These are phyloP conservation scores for Yamadazyma membranifaciens DNA, from an alignment of 1,139 yeast genomes.

Conservation along the genomic window DNA sequence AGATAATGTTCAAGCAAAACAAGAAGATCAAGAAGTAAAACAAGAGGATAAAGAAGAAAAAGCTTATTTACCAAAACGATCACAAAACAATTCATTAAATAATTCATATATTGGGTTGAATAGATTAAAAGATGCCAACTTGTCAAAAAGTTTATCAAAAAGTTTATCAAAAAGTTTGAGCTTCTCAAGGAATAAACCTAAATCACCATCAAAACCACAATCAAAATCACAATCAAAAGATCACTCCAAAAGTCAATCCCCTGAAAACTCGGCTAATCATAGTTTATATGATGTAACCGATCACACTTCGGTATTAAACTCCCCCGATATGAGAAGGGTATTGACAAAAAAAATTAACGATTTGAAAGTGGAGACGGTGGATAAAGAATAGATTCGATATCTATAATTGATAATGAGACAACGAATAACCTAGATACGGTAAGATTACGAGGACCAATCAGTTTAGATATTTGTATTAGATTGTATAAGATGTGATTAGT, in stretches of 20 bases:
- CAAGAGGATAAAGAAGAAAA: slow-evolving; percentile 21
- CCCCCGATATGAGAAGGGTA: slow-evolving; percentile 19
- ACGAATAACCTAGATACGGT: no score
- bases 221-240: neutral
- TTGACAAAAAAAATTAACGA: slow-evolving; percentile 11
- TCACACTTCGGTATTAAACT: slow-evolving; percentile 12
- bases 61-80: slow-evolving; percentile 37
- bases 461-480: no score
- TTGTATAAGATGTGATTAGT: no score
- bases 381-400: no score
- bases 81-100: slow-evolving; percentile 27
- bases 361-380: no score
- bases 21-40: slow-evolving; percentile 9
- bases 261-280: slow-evolving; percentile 3
- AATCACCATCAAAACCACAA: no score
- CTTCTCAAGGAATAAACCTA: no score
- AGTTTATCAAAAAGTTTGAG: slow-evolving; percentile 1
- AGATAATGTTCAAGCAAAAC: neutral
- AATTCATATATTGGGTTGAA: slow-evolving; percentile 42
- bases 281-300: slow-evolving; percentile 4
- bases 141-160: slow-evolving; percentile 17
- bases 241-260: neutral
- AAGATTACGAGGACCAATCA: no score
- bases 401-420: no score
- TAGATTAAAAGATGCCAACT: slow-evolving; percentile 32